Evolutionary conservation across 208 protist genomes (phyloP), one percentile per base, ranked within the genome.

Genomic region (Acanthamoeba triangularis): DNA sequence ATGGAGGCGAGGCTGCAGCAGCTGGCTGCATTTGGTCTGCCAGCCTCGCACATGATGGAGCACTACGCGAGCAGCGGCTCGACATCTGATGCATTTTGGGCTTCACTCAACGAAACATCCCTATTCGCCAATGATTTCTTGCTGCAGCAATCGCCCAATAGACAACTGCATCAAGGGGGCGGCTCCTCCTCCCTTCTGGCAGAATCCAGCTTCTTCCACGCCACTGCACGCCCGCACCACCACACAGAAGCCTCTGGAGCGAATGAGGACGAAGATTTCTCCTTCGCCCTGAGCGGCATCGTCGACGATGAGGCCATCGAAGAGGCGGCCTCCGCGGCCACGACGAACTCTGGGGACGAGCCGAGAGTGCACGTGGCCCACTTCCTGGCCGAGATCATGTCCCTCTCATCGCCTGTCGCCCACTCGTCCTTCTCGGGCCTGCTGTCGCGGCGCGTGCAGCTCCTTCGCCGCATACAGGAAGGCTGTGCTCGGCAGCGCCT

Each of bases 111-210:
- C 74, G 74, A 82, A 30, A 6, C 74, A 14, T 44, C 74, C 10
- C 74, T 82, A 35, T 82, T 82, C 30, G 74, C 74, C 74, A 82
- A 82, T 18, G 37, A 82, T 82, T 82, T 82, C 28, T 37, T 82
- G 33, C 74, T 82, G 13, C 74, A 28, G 13, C 74, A 28, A 37
- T 11, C 65, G 14, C 30, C 65, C 10, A 74, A 33, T 25, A 69
- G n/a, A 25, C 63, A 37, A 25, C 65, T 28, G 65, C 65, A 74
- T 10, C 65, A 74, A 74, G 30, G 65, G 30, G 65, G 65, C 30
- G n/a, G 63, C 63, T 69, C 63, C 63, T 69, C 63, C 65, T 74
- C 65, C 59, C 3, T 16, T 11, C 30, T 20, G 28, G 65, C 13
- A 41, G 28, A 41, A 37, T 41, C 65, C 11, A 37, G 18, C 18